Evolutionary conservation across 768 basidiomycete genomes (phyloP), one percentile per base, ranked within the genome.

Genomic region (Hemileccinum rubropunctum): DNA sequence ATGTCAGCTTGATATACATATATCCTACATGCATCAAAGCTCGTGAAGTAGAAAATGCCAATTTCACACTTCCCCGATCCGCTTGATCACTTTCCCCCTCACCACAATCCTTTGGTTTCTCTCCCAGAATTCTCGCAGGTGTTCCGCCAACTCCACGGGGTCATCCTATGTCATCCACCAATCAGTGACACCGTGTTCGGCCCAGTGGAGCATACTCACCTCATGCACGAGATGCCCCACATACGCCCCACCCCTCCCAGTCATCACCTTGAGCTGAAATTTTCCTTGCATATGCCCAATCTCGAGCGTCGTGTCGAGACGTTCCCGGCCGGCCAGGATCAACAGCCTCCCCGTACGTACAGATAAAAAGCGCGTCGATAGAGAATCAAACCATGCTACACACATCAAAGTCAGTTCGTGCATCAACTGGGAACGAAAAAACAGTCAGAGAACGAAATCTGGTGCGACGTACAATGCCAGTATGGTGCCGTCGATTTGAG

Each of bases 231-330:
- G 89, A 63, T 99, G 97, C 0, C 97, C 95, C 1, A 91, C 91
- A 15, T 37, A 15, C 7, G 48, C 13, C n/a, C 57, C 52, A 30
- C 84, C 83, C 9, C 83, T 80, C 1, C 58, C 57, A 3, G 11
- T 42, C 52, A 95, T 78, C 33, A 99, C 92, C 20, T 80, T 85
- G 66, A 98, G 78, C 70, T 98, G 95, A 69, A 98, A 99, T 66
- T 97, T 98, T 61, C 86, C 91, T 65, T 86, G 91, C 92, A 95
- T 95, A 63, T 95, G 92, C 1, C 88, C 97, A 43, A 98, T 93
- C 87, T 95, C 97, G 40, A 99, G 77, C 57, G 91, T 84, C 58
- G 82, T 87, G 62, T 99, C 97, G 4, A 98, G 80, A 15, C 94
- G 77, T 58, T 99, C 97, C 15, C 94, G 84, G 0, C 95, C 95